Evolutionary conservation across 805 yeast genomes (phyloP).

Genomic region (Clavispora asparagi): DNA sequence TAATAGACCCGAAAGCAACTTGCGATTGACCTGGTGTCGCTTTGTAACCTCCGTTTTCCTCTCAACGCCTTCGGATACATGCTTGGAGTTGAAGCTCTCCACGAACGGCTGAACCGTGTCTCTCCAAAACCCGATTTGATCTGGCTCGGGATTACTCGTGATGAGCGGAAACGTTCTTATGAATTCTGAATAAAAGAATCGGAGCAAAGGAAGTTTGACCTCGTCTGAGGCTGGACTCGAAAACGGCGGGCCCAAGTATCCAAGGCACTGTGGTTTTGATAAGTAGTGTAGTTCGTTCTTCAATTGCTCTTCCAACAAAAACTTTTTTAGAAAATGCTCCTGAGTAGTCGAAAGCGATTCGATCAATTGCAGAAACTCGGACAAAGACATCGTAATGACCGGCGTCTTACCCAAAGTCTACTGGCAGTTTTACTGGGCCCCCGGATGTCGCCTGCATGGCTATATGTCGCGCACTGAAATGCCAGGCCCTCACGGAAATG

Average conservation of each 20-base stretch:
- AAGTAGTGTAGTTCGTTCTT: slow-evolving; percentile 56
- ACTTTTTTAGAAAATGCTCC: slow-evolving; percentile 86
- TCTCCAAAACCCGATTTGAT: slow-evolving; percentile 63
- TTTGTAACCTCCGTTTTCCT: slow-evolving; percentile 62
- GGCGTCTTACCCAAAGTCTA: no score
- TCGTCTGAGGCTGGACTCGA: slow-evolving; percentile 23
- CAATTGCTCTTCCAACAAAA: slow-evolving; percentile 60
- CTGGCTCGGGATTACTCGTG: slow-evolving; percentile 40
- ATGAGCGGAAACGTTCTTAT: slow-evolving; percentile 75
- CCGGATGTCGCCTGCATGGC: not conserved
- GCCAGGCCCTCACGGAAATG: not conserved
- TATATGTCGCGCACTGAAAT: not conserved
- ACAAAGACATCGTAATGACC: not conserved
- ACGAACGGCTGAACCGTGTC: slow-evolving; percentile 73
- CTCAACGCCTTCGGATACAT: slow-evolving; percentile 68
- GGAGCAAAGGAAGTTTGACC: slow-evolving; percentile 58
- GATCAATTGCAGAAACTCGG: slow-evolving; percentile 3
- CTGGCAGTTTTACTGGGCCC: not conserved
- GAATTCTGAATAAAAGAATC: slow-evolving; percentile 60
- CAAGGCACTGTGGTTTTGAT: slow-evolving; percentile 56
- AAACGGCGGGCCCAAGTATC: slow-evolving; percentile 78
- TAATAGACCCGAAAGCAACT: slow-evolving; percentile 57
- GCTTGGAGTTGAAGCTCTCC: slow-evolving; percentile 69
- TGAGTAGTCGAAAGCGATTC: slow-evolving; percentile 50
- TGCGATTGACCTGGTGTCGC: slow-evolving; percentile 57